Conservation (phyloP, 2,329 filamentous ascomycete species). For the Clonostachys rosea region DNA sequence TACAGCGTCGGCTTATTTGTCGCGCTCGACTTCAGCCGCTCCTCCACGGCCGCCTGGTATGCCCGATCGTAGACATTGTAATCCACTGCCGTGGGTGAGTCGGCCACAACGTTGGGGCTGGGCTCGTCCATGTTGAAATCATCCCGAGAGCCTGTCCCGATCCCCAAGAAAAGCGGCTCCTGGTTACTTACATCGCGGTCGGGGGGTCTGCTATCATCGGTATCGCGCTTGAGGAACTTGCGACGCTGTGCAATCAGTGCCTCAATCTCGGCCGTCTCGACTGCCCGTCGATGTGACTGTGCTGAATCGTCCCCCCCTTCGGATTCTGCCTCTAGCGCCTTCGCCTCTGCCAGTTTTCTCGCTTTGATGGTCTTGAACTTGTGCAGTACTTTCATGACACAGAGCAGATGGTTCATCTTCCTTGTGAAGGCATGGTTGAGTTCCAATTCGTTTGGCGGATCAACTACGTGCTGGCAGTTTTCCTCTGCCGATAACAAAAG, state of each 20-base stretch:
- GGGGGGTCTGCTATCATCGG: conserved; percentile 18
- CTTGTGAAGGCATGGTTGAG: conserved; percentile 86
- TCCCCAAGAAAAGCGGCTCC: conserved; percentile 64
- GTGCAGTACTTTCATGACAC: conserved; percentile 86
- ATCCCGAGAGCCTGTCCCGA: conserved; percentile 61
- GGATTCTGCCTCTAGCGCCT: background rate
- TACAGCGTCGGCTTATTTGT: conserved; percentile 38
- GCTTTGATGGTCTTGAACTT: conserved; percentile 77
- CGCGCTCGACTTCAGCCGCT: conserved; percentile 55
- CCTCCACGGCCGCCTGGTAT: conserved; percentile 72
- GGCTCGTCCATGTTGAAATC: conserved; percentile 33
- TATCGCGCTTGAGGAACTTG: conserved; percentile 24
- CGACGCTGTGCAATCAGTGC: conserved; percentile 41
- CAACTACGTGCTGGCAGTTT: conserved; percentile 77
- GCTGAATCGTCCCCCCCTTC: background rate
- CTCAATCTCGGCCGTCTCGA: conserved; percentile 37
- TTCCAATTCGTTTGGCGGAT: conserved; percentile 84
- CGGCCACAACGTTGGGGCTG: conserved; percentile 56
- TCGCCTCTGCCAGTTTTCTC: conserved; percentile 8
- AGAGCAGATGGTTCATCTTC: conserved; percentile 82
- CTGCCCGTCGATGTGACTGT: background rate
- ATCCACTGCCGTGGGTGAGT: conserved; percentile 80
- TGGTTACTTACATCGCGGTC: conserved; percentile 61
- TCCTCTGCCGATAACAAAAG: conserved; percentile 75
- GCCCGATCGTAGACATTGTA: conserved; percentile 87